These are phyloP conservation scores for Euphorbia pulcherrima DNA, from an alignment of 345 rosid species.

Conservation along the genomic window DNA sequence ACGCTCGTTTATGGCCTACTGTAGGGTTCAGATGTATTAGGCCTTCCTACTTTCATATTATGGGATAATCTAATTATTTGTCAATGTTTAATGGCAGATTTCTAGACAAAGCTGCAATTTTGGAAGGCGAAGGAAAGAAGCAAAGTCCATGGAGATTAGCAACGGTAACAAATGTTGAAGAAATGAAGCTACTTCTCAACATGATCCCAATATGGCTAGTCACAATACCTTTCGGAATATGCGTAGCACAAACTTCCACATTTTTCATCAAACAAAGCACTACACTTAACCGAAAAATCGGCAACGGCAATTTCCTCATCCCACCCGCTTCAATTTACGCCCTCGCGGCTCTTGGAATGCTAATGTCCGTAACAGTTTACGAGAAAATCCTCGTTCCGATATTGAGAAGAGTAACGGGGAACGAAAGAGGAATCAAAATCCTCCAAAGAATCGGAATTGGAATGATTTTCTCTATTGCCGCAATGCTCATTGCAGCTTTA, in stretches of 20 bases:
- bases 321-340: slow-evolving; percentile 59
- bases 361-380: slow-evolving; percentile 43
- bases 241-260: slow-evolving; percentile 69
- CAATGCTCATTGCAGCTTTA: slow-evolving; percentile 69
- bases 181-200: slow-evolving; percentile 76
- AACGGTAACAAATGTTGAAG: slow-evolving; percentile 79
- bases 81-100: slow-evolving; percentile 48
- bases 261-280: slow-evolving; percentile 90
- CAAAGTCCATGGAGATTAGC: slow-evolving; percentile 71
- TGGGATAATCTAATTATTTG: too few species aligned
- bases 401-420: slow-evolving; percentile 42
- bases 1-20: too few species aligned
- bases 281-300: slow-evolving; percentile 40
- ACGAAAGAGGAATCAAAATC: slow-evolving; percentile 71
- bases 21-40: too few species aligned
- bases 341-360: slow-evolving; percentile 54
- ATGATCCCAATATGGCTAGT: slow-evolving; percentile 87
- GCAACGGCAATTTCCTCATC: slow-evolving; percentile 35
- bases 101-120: slow-evolving; percentile 83
- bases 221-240: slow-evolving; percentile 66
- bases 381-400: slow-evolving; percentile 55
- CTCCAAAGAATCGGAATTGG: slow-evolving; percentile 92
- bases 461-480: slow-evolving; percentile 58
- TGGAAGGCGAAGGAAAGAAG: slow-evolving; percentile 41
- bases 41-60: too few species aligned